Conservation (phyloP, 2,329 filamentous ascomycete genomes). For the Cercospora sojina region DNA sequence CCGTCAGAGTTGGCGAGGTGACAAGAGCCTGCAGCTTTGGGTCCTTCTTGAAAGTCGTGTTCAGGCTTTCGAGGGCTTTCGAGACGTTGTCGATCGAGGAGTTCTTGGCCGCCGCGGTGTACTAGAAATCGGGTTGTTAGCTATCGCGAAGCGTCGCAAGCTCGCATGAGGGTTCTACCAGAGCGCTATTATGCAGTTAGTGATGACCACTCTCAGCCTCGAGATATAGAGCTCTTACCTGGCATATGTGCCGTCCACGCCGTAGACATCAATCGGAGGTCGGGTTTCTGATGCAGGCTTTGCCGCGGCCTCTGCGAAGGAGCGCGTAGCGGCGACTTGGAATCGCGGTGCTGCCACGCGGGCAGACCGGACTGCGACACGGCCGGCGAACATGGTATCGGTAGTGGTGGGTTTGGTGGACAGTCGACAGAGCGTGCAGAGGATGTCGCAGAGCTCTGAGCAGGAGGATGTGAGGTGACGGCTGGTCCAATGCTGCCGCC, state of each 20-base stretch:
- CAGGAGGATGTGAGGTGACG: slow-evolving; percentile 8
- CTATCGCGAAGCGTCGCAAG: not conserved
- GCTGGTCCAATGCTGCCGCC: slow-evolving; percentile 1
- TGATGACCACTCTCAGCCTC: not conserved
- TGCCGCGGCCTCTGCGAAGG: slow-evolving; percentile 66
- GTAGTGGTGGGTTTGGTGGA: slow-evolving; percentile 18
- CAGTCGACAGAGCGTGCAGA: slow-evolving; percentile 9
- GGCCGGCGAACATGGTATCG: slow-evolving; percentile 56
- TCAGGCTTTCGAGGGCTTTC: slow-evolving; percentile 72
- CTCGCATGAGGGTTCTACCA: slow-evolving; percentile 64
- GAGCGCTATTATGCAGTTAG: slow-evolving; percentile 81
- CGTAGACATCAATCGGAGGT: slow-evolving; percentile 88
- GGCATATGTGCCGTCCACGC: slow-evolving; percentile 96
- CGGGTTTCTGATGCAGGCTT: slow-evolving; percentile 62
- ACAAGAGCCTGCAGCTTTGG: slow-evolving; percentile 76
- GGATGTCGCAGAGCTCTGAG: slow-evolving; percentile 9
- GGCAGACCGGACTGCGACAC: slow-evolving; percentile 57
- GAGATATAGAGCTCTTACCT: slow-evolving; percentile 7
- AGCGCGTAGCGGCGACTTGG: slow-evolving; percentile 64
- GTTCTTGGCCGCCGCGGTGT: slow-evolving; percentile 91
- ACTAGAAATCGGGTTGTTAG: slow-evolving; percentile 55
- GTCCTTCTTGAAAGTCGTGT: slow-evolving; percentile 74
- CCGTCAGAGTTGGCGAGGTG: slow-evolving; percentile 72
- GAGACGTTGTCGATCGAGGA: slow-evolving; percentile 81
- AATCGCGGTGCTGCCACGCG: slow-evolving; percentile 59